A percentile compares a stretch with the other conserved stretches of the same genome.
Evolutionary conservation across 2,329 filamentous ascomycete genomes (phyloP).

Genomic region (Penicillium sp.): DNA sequence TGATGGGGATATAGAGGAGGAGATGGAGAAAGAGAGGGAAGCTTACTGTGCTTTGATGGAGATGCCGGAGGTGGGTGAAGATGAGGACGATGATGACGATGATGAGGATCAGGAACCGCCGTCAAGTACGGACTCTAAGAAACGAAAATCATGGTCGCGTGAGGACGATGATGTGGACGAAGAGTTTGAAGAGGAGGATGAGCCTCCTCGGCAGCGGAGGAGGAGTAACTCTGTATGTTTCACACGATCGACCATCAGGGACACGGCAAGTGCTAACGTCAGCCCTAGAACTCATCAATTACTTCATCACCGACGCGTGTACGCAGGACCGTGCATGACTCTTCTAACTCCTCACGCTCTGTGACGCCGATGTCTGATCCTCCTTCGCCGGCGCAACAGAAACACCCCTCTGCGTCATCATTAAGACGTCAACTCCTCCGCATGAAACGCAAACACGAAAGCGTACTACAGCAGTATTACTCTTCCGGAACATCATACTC

Average conservation of each 20-base stretch:
- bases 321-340: slow-evolving; percentile 44
- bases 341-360: slow-evolving; percentile 52
- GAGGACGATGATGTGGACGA: slow-evolving; percentile 70
- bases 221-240: slow-evolving; percentile 80
- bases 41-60: slow-evolving; percentile 85
- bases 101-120: slow-evolving; percentile 59
- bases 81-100: slow-evolving; percentile 67
- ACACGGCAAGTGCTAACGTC: slow-evolving; percentile 19
- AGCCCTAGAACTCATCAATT: slow-evolving; percentile 45
- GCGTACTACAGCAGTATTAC: slow-evolving; percentile 80
- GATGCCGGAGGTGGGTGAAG: slow-evolving; percentile 88
- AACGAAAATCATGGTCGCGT: slow-evolving; percentile 80
- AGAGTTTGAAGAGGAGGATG: slow-evolving; percentile 70
- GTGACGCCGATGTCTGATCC: slow-evolving; percentile 49
- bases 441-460: slow-evolving; percentile 77
- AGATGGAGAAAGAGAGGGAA: slow-evolving; percentile 72
- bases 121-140: slow-evolving; percentile 55
- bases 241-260: not conserved
- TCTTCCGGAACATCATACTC: slow-evolving; percentile 86
- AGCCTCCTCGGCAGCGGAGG: slow-evolving; percentile 77
- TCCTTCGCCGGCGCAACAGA: slow-evolving; percentile 49
- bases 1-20: slow-evolving; percentile 91
- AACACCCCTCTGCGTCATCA: slow-evolving; percentile 70
- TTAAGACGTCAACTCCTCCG: slow-evolving; percentile 75
- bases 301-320: slow-evolving; percentile 47